phyloP scores from a whole-genome alignment of 75 land plant species.

The Picea sitchensis region DNA sequence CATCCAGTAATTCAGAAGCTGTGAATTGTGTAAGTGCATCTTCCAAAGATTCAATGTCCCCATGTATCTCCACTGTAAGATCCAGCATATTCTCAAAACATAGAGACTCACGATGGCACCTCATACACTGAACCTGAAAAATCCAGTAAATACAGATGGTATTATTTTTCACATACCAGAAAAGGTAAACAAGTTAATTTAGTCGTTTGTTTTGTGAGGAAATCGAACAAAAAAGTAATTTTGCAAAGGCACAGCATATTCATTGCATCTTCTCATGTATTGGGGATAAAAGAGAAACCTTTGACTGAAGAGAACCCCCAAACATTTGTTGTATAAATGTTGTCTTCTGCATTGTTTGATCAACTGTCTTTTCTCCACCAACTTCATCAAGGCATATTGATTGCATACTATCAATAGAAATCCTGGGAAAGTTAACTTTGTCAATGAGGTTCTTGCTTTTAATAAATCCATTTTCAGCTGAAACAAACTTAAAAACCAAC shows the following conservation, averaged over 20 bases:
- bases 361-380: constrained; percentile 69
- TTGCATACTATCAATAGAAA: constrained; percentile 83
- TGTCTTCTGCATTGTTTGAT: constrained; percentile 65
- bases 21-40: constrained; percentile 83
- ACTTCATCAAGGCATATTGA: constrained; percentile 68
- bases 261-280: neutral
- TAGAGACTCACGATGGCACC: constrained; percentile 72
- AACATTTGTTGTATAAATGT: constrained; percentile 77
- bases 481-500: neutral
- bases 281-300: constrained; percentile 31
- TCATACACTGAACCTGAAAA: constrained; percentile 69
- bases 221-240: neutral
- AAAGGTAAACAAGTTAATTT: neutral
- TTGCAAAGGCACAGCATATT: neutral
- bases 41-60: constrained; percentile 75
- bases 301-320: constrained; percentile 79
- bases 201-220: neutral
- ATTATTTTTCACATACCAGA: neutral
- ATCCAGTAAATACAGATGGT: constrained; percentile 1
- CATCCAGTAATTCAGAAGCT: constrained; percentile 69
- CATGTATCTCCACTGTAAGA: constrained; percentile 82
- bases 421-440: constrained; percentile 21
- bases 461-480: neutral
- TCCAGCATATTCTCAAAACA: constrained; percentile 83
- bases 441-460: neutral